phyloP scores from a whole-genome alignment of 305 asterid genomes.

The Fraxinus nigra region DNA sequence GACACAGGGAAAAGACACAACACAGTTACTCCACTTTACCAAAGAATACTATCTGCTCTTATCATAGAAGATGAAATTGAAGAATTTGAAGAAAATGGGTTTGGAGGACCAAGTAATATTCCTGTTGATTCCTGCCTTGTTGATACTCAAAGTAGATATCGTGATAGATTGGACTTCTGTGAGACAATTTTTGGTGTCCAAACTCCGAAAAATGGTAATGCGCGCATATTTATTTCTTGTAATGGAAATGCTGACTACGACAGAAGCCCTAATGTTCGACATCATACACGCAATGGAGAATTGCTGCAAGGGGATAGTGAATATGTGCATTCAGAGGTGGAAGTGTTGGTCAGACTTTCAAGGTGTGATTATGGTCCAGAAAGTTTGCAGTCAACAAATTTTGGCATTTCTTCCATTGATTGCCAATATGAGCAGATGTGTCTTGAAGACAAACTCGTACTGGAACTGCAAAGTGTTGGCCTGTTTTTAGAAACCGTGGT shows the following conservation, averaged over 20 bases:
- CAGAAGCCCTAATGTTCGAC: constrained; percentile 40
- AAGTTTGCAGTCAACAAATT: constrained; percentile 33
- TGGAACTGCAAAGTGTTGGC: constrained; percentile 80
- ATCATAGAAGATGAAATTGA: constrained; percentile 77
- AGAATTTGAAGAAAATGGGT: constrained; percentile 71
- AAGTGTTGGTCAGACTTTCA: constrained; percentile 57
- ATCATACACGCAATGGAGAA: constrained; percentile 48
- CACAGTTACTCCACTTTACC: constrained; percentile 64
- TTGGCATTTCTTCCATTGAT: constrained; percentile 45
- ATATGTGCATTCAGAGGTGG: constrained; percentile 57
- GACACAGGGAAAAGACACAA: constrained; percentile 38
- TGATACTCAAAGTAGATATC: constrained; percentile 44
- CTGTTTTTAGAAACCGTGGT: constrained; percentile 78
- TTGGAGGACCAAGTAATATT: constrained; percentile 45
- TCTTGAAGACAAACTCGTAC: constrained; percentile 67
- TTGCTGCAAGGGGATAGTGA: constrained; percentile 49
- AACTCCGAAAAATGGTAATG: constrained; percentile 37
- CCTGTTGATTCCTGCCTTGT: constrained; percentile 39
- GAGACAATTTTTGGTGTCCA: constrained; percentile 50
- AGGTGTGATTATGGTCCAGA: constrained; percentile 46
- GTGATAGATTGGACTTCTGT: constrained; percentile 43
- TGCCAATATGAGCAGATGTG: constrained; percentile 66
- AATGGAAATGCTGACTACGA: constrained; percentile 49
- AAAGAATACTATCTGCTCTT: constrained; percentile 87
- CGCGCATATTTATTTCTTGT: constrained; percentile 36